Conservation (phyloP, 345 rosid species). For the Populus simonii region DNA sequence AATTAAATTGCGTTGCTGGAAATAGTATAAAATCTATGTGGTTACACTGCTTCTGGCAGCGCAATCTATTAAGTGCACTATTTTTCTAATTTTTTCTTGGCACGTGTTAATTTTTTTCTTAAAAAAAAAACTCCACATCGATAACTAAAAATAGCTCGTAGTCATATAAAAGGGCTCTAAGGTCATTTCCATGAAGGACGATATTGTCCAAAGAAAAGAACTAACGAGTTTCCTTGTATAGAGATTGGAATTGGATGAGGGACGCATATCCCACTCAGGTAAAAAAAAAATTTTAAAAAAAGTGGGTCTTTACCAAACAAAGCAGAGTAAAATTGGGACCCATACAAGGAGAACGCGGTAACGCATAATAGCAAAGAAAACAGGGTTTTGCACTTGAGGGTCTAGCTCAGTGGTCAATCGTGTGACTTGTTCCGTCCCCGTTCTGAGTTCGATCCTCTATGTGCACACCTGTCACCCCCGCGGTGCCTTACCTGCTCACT, state of each 20-base stretch:
- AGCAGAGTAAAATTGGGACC: background rate
- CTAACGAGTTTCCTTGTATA: background rate
- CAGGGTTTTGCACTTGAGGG: too few species aligned
- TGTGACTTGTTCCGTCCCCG: too few species aligned
- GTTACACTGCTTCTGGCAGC: too few species aligned
- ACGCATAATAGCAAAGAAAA: background rate
- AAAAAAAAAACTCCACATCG: background rate
- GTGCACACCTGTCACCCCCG: too few species aligned
- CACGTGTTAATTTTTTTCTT: too few species aligned
- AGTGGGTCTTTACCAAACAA: background rate
- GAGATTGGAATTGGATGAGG: background rate
- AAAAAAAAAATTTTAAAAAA: background rate
- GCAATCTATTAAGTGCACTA: too few species aligned
- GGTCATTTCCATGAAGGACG: background rate
- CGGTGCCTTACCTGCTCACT: too few species aligned
- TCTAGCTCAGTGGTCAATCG: too few species aligned
- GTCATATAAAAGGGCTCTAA: background rate
- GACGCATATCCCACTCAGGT: background rate
- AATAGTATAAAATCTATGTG: too few species aligned
- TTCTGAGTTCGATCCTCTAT: too few species aligned
- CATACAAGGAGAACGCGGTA: background rate
- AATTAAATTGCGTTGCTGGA: too few species aligned
- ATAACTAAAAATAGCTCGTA: background rate
- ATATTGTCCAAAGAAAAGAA: background rate
- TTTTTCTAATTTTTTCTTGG: too few species aligned